Evolutionary conservation across 768 basidiomycete genomes (phyloP).

Genomic region (Tulasnella sp.): DNA sequence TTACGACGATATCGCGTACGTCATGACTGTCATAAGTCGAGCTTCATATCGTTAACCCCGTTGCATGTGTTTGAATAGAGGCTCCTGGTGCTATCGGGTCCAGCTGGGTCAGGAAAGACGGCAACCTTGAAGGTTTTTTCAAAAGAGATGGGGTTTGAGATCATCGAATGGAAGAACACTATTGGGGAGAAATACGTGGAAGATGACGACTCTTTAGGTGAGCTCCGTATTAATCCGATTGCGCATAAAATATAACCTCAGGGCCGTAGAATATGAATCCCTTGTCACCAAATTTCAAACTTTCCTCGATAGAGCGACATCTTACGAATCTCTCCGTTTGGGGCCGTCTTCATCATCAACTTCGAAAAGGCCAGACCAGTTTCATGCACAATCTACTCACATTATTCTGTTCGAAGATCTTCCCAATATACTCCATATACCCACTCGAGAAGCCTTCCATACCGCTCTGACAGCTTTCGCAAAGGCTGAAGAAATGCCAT

Average conservation of each 20-base stretch:
- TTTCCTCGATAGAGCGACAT: slow-evolving; percentile 58
- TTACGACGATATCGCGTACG: slow-evolving; percentile 62
- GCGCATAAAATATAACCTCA: neutral
- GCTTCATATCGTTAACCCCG: neutral
- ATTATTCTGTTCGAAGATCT: slow-evolving; percentile 79
- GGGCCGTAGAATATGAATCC: slow-evolving; percentile 27
- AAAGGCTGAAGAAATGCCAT: slow-evolving; percentile 22
- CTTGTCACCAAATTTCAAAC: slow-evolving; percentile 50
- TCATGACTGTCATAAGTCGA: slow-evolving; percentile 13
- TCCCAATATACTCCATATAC: slow-evolving; percentile 71
- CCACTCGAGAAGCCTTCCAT: slow-evolving; percentile 62
- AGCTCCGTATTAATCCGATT: neutral
- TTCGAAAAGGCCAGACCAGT: too few species aligned
- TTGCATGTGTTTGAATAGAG: slow-evolving; percentile 35
- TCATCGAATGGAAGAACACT: slow-evolving; percentile 75
- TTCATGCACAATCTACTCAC: slow-evolving; percentile 25
- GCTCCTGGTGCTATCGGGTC: slow-evolving; percentile 74
- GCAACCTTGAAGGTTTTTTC: slow-evolving; percentile 67
- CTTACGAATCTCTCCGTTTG: slow-evolving; percentile 43
- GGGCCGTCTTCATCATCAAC: slow-evolving; percentile 14
- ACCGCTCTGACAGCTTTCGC: slow-evolving; percentile 48
- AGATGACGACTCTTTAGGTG: too few species aligned
- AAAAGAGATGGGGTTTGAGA: slow-evolving; percentile 57
- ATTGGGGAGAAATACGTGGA: slow-evolving; percentile 36
- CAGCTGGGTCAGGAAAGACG: slow-evolving; percentile 85